Evolutionary conservation across 257 asterid species (phyloP), one percentile per base, ranked within the genome.

Genomic region (Petrea volubilis): DNA sequence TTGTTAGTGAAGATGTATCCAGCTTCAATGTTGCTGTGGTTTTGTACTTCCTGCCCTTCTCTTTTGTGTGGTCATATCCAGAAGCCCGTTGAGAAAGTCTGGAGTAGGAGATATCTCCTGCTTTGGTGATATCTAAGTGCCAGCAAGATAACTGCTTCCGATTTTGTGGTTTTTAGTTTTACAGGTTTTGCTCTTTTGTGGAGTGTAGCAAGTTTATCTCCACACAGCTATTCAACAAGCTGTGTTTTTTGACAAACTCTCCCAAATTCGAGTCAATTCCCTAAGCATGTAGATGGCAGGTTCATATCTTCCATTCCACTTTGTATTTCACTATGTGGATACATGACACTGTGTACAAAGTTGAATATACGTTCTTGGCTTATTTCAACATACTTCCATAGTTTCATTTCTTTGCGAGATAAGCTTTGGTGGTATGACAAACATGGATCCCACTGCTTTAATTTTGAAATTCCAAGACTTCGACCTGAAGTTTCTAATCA

Each of bases 131-230:
- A 10, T 25, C 61, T 7, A 61, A 17, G 61, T 40, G 40, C 58
- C 10, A 41, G 51, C 23, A 12, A 38, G 51, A 29, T 5, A 61
- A 34, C 66, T 41, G 36, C 63, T n/a, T 41, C 23, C 44, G 8
- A 60, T 57, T 34, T 49, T 43, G 10, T 15, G 61, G 53, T 43
- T 50, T 10, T 24, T 47, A 44, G 58, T 44, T 65, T 58, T 60
- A 57, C 67, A 55, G 18, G 78, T 50, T 23, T 55, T 10, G 63
- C 51, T 51, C 55, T 69, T 27, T 17, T 38, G 17, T 31, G 43
- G 24, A 15, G 64, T 14, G 5, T 34, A 47, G 18, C 59, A 10
- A 47, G 59, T 44, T 25, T 18, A 51, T 9, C 25, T 3, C 57
- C 40, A 6, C 12, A 67, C 36, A 34, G 40, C 21, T 47, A 27